These are phyloP conservation scores for Talaromyces atroroseus DNA, from an alignment of 2,329 filamentous ascomycete genomes.

Conservation along the genomic window DNA sequence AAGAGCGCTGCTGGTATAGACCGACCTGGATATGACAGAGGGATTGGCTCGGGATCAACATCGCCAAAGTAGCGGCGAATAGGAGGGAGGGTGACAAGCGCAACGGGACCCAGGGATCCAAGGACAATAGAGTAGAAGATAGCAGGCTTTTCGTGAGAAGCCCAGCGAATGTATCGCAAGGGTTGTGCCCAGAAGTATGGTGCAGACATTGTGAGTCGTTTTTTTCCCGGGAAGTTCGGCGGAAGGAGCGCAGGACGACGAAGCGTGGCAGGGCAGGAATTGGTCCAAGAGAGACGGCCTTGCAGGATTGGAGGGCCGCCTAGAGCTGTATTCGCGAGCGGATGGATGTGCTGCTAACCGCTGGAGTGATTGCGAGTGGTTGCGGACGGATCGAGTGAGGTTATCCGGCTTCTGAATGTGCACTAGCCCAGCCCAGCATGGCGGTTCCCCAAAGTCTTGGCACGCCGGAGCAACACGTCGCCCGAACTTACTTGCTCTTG, in stretches of 20 bases:
- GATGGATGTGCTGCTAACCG: background rate
- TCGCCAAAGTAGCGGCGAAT: slow-evolving; percentile 70
- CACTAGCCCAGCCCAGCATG: background rate
- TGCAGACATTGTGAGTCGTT: slow-evolving; percentile 40
- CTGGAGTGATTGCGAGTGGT: background rate
- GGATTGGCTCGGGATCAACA: slow-evolving; percentile 64
- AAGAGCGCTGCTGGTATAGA: background rate
- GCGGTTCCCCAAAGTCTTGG: slow-evolving; percentile 31
- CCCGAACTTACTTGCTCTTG: too few relatives aligned
- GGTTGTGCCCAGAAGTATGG: slow-evolving; percentile 81
- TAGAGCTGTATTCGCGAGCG: background rate
- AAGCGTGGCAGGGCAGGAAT: background rate
- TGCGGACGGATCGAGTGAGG: background rate
- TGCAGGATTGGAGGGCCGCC: background rate
- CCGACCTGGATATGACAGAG: slow-evolving; percentile 89
- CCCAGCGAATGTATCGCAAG: slow-evolving; percentile 80
- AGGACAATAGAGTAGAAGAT: slow-evolving; percentile 83
- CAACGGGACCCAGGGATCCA: slow-evolving; percentile 65
- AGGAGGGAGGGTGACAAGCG: slow-evolving; percentile 66
- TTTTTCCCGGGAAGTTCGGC: background rate
- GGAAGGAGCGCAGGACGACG: background rate
- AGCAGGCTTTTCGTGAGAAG: slow-evolving; percentile 78
- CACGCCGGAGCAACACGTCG: slow-evolving; percentile 39
- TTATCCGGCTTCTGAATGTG: slow-evolving; percentile 5
- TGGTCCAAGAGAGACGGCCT: background rate